Conservation (phyloP, 1,284 basidiomycete genomes). For the Apiotrichum sp. region DNA sequence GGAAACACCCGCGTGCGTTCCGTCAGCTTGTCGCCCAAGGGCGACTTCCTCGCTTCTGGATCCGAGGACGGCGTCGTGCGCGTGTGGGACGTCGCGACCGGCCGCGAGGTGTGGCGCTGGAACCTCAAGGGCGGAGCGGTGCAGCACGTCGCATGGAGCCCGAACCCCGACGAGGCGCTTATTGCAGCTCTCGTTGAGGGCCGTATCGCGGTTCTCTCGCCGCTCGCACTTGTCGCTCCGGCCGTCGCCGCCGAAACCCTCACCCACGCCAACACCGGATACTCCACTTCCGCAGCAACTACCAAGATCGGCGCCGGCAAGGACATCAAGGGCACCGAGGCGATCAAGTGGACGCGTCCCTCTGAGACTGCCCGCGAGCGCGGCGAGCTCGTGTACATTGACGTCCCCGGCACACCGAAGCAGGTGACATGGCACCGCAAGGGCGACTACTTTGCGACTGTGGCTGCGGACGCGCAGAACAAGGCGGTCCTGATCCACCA, state of each 20-base stretch:
- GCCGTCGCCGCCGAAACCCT: slow-evolving; percentile 61
- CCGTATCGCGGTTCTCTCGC: slow-evolving; percentile 72
- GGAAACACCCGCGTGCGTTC: slow-evolving; percentile 63
- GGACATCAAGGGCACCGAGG: slow-evolving; percentile 41
- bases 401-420: slow-evolving; percentile 67
- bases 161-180: slow-evolving; percentile 63
- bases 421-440: slow-evolving; percentile 89
- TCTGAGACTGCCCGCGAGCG: slow-evolving; percentile 49
- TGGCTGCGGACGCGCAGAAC: slow-evolving; percentile 51
- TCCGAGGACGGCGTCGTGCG: slow-evolving; percentile 83
- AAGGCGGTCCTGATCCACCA: slow-evolving; percentile 69
- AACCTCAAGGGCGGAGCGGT: slow-evolving; percentile 68
- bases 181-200: slow-evolving; percentile 49
- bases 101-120: slow-evolving; percentile 85
- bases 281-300: slow-evolving; percentile 42
- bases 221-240: slow-evolving; percentile 60
- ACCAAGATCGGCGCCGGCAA: slow-evolving; percentile 37
- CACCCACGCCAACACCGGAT: slow-evolving; percentile 49
- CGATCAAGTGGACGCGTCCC: slow-evolving; percentile 52
- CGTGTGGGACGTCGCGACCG: slow-evolving; percentile 91
- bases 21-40: slow-evolving; percentile 76
- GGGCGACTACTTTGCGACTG: slow-evolving; percentile 93
- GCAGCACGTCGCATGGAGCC: slow-evolving; percentile 88
- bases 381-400: slow-evolving; percentile 51
- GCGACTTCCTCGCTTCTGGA: slow-evolving; percentile 85